A percentile compares a stretch with the other conserved stretches of the same genome.
These are phyloP conservation scores for Helotiales sp. DNA, from an alignment of 2,329 filamentous ascomycete species.

Conservation along the genomic window DNA sequence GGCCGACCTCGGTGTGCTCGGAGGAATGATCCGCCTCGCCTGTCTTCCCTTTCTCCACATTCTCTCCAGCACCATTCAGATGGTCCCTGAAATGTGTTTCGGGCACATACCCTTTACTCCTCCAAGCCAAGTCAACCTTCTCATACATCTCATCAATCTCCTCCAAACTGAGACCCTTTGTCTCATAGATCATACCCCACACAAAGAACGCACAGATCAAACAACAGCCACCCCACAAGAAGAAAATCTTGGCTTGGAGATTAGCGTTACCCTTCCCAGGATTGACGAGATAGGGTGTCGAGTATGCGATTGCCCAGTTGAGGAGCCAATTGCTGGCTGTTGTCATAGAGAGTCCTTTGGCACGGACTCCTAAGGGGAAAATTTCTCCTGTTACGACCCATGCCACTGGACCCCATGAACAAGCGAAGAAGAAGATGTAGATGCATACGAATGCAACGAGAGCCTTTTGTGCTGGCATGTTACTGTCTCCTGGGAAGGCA, in stretches of 20 bases:
- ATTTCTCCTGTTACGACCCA: slow-evolving; percentile 67
- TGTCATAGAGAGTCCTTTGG: slow-evolving; percentile 68
- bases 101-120: not conserved
- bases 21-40: not conserved
- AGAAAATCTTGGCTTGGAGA: slow-evolving; percentile 77
- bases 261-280: slow-evolving; percentile 70
- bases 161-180: slow-evolving; percentile 81
- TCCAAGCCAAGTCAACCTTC: slow-evolving; percentile 50
- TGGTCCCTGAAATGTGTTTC: not conserved
- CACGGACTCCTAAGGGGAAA: slow-evolving; percentile 66
- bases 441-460: slow-evolving; percentile 68
- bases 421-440: slow-evolving; percentile 78
- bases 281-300: slow-evolving; percentile 81
- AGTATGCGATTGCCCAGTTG: slow-evolving; percentile 81
- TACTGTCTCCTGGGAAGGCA: slow-evolving; percentile 46
- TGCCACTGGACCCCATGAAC: slow-evolving; percentile 65
- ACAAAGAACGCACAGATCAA: slow-evolving; percentile 75
- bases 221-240: slow-evolving; percentile 76
- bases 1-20: not conserved
- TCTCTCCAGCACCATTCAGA: not conserved
- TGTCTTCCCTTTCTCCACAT: not conserved
- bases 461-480: slow-evolving; percentile 57
- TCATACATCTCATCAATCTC: slow-evolving; percentile 82
- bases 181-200: slow-evolving; percentile 84
- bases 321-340: slow-evolving; percentile 74